Conservation (phyloP, 2,329 filamentous ascomycete species). For the Zalaria sp. region DNA sequence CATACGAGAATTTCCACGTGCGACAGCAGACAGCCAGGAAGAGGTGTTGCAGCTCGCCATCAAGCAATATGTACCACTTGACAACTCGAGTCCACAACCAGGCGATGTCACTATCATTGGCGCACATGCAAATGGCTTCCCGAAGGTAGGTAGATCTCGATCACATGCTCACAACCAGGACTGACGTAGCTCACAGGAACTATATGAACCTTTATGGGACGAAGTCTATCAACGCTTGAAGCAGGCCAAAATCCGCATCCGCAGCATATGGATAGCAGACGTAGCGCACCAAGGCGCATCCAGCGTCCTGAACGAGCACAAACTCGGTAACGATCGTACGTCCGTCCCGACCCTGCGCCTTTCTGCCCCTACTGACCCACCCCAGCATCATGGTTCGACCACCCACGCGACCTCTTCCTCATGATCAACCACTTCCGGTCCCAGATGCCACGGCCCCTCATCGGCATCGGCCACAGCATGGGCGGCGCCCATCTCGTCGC, state of each 20-base stretch:
- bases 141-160: conserved; percentile 46
- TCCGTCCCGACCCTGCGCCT: conserved; percentile 4
- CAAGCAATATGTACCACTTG: conserved; percentile 73
- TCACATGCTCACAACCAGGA: conserved; percentile 2
- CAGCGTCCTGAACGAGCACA: conserved; percentile 59
- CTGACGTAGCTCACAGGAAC: conserved; percentile 34
- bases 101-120: conserved; percentile 77
- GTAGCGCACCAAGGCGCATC: conserved; percentile 74
- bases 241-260: conserved; percentile 51
- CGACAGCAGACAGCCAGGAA: conserved; percentile 58
- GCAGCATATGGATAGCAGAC: conserved; percentile 81
- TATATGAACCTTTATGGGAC: conserved; percentile 88
- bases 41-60: conserved; percentile 60
- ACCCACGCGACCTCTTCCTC: conserved; percentile 69
- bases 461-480: conserved; percentile 84
- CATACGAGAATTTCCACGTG: conserved; percentile 67
- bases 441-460: conserved; percentile 65
- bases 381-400: conserved; percentile 71
- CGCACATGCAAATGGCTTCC: conserved; percentile 83
- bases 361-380: conserved; percentile 2
- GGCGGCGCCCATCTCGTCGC: conserved; percentile 63
- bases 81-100: conserved; percentile 49
- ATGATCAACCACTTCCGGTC: conserved; percentile 72
- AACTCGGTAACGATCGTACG: conserved; percentile 73
- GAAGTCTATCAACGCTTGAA: conserved; percentile 44